A percentile compares a stretch with the other conserved stretches of the same genome.
Evolutionary conservation across 257 asterid species (phyloP).

Genomic region (Cordia subcordata): DNA sequence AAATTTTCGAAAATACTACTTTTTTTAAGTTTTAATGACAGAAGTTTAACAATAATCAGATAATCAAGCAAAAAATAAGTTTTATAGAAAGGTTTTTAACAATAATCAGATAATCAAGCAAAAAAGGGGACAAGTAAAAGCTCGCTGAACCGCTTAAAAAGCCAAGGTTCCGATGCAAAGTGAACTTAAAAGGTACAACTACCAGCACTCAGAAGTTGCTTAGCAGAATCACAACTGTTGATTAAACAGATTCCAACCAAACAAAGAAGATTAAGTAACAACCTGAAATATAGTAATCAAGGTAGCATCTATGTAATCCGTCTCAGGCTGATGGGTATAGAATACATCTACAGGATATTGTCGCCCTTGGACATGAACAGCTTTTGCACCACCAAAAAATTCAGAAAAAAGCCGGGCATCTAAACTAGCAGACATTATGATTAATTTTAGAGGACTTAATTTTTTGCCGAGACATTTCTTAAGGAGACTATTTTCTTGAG

Average conservation of each 20-base stretch:
- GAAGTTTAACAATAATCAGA: too few relatives aligned
- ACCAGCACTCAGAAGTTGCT: background rate
- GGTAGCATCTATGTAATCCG: slow-evolving; percentile 88
- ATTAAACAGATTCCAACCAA: background rate
- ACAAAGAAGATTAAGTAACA: slow-evolving; percentile 5
- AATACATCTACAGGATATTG: slow-evolving; percentile 77
- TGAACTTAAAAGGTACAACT: background rate
- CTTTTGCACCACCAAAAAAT: slow-evolving; percentile 90
- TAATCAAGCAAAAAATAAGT: too few relatives aligned
- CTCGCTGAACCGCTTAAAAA: too few relatives aligned
- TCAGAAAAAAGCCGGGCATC: slow-evolving; percentile 79
- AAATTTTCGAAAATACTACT: too few relatives aligned
- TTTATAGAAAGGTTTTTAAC: too few relatives aligned
- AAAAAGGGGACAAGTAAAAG: too few relatives aligned
- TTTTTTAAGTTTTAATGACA: too few relatives aligned
- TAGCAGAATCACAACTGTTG: background rate
- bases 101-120: too few relatives aligned
- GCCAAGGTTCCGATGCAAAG: too few relatives aligned
- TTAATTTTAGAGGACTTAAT: slow-evolving; percentile 62
- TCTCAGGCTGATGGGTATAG: slow-evolving; percentile 78
- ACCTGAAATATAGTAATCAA: slow-evolving; percentile 96
- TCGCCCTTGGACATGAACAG: slow-evolving; percentile 92
- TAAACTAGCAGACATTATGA: slow-evolving; percentile 97
- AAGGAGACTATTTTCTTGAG: slow-evolving; percentile 23
- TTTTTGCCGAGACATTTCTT: slow-evolving; percentile 43